Evolutionary conservation across 2,329 filamentous ascomycete genomes (phyloP), one percentile per base, ranked within the genome.

Genomic region (Pochonia chlamydosporia): DNA sequence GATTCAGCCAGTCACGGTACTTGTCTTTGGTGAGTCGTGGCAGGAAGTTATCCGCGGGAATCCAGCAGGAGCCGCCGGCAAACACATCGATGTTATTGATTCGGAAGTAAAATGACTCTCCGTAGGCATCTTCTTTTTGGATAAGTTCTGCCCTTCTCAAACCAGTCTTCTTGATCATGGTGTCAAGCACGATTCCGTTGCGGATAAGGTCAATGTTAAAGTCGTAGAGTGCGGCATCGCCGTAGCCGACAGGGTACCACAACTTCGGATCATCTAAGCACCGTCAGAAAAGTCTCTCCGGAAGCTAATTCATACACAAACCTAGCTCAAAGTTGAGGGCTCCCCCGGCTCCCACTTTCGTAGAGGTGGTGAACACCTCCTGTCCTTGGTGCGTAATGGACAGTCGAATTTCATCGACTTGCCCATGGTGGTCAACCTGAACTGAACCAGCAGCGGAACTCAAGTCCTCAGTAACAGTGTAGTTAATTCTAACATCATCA

Each of bases 401-500:
- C n/a, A n/a, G n/a, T n/a, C n/a, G n/a, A n/a, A n/a, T n/a, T n/a
- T n/a, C n/a, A n/a, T n/a, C n/a, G n/a, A n/a, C n/a, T n/a, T n/a
- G n/a, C n/a, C n/a, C n/a, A n/a, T n/a, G n/a, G n/a, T n/a, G n/a
- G n/a, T n/a, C n/a, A n/a, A n/a, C n/a, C n/a, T n/a, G n/a, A n/a
- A n/a, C n/a, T n/a, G n/a, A n/a, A n/a, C n/a, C n/a, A n/a, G n/a
- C n/a, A n/a, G n/a, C n/a, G n/a, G n/a, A n/a, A n/a, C n/a, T n/a
- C 21, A 43, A 18, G 16, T 30, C 40, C 14, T 43, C 40, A 5
- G 20, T n/a, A 25, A 43, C 23, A 5, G 18, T n/a, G 49, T 53
- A 13, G 25, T 60, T 44, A 44, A 54, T 47, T 61, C 70, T 54
- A 75, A 70, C 54, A 64, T 75, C 48, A 66, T 79, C 54, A 66